Evolutionary conservation across 371 early-diverging fungal genomes (phyloP).

Genomic region (Mortierella sp.): DNA sequence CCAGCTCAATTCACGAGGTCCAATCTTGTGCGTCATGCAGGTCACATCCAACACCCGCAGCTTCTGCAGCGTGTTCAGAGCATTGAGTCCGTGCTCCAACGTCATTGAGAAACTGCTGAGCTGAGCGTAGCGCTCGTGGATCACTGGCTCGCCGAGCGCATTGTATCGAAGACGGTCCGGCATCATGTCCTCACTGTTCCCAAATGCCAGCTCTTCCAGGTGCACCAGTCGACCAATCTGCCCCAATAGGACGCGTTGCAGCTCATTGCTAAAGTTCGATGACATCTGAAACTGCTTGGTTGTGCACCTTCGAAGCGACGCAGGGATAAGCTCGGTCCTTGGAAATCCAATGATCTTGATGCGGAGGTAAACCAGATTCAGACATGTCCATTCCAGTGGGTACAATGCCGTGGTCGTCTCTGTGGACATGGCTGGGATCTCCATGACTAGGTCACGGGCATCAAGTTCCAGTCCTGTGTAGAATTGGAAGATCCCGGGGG

Average conservation of each 20-base stretch:
- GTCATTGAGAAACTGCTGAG: not conserved
- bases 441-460: not conserved
- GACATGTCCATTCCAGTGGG: not conserved
- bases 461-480: not conserved
- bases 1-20: not conserved
- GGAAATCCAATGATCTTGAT: not conserved
- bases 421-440: not conserved
- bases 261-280: not conserved
- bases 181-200: not conserved
- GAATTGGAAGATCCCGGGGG: not conserved
- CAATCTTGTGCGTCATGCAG: not conserved
- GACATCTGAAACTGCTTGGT: not conserved
- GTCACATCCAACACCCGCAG: not conserved
- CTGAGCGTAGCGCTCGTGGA: not conserved
- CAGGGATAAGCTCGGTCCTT: not conserved
- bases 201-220: not conserved
- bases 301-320: not conserved
- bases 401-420: not conserved
- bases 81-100: not conserved
- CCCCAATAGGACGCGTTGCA: not conserved
- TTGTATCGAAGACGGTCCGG: not conserved
- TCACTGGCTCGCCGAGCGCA: not conserved
- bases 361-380: not conserved
- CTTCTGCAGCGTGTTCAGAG: not conserved
- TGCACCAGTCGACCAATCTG: not conserved